These are phyloP conservation scores for Gastrolobium bilobum DNA, from an alignment of 306 rosid species.

Conservation along the genomic window DNA sequence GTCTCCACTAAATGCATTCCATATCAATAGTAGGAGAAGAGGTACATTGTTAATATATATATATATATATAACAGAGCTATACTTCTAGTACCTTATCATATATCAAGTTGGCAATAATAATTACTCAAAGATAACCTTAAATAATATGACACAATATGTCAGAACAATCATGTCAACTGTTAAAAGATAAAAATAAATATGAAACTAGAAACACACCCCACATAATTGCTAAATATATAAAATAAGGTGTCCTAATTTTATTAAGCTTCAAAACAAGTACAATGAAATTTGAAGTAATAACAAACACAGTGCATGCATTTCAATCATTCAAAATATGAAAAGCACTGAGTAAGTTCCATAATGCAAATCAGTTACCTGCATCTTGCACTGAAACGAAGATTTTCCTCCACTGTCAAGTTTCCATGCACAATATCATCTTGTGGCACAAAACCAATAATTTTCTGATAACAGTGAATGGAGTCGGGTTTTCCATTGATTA, in stretches of 20 bases:
- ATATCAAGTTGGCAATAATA: not conserved
- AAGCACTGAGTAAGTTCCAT: not conserved
- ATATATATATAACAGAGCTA: too few relatives aligned
- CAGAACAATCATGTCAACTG: not conserved
- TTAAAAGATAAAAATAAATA: constrained; percentile 30
- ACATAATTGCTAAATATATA: constrained; percentile 7
- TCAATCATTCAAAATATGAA: not conserved
- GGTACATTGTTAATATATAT: not conserved
- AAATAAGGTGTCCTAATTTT: not conserved
- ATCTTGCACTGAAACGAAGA: constrained; percentile 87
- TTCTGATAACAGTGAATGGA: constrained; percentile 73
- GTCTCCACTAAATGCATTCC: not conserved
- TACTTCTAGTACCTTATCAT: not conserved
- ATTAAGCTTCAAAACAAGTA: constrained; percentile 17
- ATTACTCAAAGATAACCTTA: not conserved
- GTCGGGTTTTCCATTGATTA: constrained; percentile 74
- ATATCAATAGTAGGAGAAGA: not conserved
- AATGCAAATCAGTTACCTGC: constrained; percentile 68
- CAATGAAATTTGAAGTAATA: not conserved
- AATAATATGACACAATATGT: not conserved
- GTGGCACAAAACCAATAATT: constrained; percentile 89
- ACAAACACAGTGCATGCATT: not conserved
- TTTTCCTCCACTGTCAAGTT: constrained; percentile 92
- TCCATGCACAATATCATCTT: constrained; percentile 93
- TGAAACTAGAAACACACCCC: constrained; percentile 21